Conservation (phyloP, 2,329 filamentous ascomycete genomes). For the Colletotrichum lupini region DNA sequence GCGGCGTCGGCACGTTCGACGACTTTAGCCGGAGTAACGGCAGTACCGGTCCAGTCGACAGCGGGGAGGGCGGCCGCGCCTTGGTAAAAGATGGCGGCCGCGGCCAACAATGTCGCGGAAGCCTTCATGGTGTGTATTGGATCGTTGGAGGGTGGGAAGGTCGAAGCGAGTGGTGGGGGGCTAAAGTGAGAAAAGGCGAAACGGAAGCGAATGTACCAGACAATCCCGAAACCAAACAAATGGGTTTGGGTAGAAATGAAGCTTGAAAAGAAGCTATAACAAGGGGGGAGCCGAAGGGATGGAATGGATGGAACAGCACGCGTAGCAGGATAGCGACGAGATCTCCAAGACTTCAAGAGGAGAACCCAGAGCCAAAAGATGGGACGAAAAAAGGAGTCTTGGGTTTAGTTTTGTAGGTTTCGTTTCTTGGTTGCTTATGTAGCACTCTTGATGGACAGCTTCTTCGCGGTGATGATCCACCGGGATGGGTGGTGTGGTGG, state of each 20-base stretch:
- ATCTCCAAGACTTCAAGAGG: background rate
- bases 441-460: background rate
- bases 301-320: background rate
- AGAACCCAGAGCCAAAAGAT: background rate
- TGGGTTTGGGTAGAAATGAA: background rate
- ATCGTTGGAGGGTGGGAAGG: background rate
- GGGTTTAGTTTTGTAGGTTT: constrained; percentile 18
- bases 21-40: constrained; percentile 5
- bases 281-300: background rate
- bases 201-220: constrained; percentile 19
- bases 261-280: background rate
- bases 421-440: background rate
- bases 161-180: background rate
- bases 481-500: constrained; percentile 1
- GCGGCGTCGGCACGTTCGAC: constrained; percentile 16
- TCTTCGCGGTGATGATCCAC: constrained; percentile 11
- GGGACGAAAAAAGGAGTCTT: background rate
- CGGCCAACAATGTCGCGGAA: constrained; percentile 16
- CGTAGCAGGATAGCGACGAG: constrained; percentile 1
- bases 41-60: constrained; percentile 9
- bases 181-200: background rate
- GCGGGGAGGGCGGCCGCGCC: constrained; percentile 15
- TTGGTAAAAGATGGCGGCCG: constrained; percentile 14
- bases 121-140: constrained; percentile 18
- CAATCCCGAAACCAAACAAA: constrained; percentile 11